These are phyloP conservation scores for Diaporthe humulicola DNA, from an alignment of 2,329 filamentous ascomycete species.

Conservation along the genomic window DNA sequence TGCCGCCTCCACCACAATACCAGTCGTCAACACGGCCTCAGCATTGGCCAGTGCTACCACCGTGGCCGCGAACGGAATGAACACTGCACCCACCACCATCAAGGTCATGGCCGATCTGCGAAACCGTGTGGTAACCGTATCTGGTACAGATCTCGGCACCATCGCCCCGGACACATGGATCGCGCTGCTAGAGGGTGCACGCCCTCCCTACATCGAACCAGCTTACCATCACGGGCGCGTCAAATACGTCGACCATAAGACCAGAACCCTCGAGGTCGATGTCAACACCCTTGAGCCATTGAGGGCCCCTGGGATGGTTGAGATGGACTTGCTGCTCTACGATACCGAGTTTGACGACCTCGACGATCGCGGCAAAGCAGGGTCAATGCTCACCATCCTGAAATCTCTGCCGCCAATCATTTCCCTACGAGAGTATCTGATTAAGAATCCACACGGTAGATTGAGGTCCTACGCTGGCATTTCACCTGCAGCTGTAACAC, in stretches of 20 bases:
- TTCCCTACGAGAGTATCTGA: slow-evolving; percentile 66
- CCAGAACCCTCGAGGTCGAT: background rate
- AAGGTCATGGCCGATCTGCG: slow-evolving; percentile 38
- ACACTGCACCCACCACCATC: background rate
- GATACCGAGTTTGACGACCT: slow-evolving; percentile 71
- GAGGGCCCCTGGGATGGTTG: background rate
- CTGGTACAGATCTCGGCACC: background rate
- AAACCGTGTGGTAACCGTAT: background rate
- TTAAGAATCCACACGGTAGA: slow-evolving; percentile 51
- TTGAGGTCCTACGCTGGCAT: slow-evolving; percentile 67
- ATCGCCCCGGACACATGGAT: slow-evolving; percentile 31
- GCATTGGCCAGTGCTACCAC: background rate
- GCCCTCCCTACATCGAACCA: background rate
- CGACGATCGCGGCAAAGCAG: slow-evolving; percentile 57
- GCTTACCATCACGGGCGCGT: slow-evolving; percentile 24
- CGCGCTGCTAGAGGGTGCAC: slow-evolving; percentile 3
- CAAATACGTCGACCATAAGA: slow-evolving; percentile 11
- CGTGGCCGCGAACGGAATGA: background rate
- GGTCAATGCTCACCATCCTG: slow-evolving; percentile 65
- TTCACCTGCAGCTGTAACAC: slow-evolving; percentile 72
- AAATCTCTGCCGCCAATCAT: slow-evolving; percentile 72
- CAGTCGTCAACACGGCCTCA: background rate
- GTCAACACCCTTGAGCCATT: background rate
- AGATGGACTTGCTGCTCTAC: slow-evolving; percentile 56
- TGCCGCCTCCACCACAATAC: background rate